Conservation (phyloP, 805 yeast species). For the Wickerhamia fluorescens region DNA sequence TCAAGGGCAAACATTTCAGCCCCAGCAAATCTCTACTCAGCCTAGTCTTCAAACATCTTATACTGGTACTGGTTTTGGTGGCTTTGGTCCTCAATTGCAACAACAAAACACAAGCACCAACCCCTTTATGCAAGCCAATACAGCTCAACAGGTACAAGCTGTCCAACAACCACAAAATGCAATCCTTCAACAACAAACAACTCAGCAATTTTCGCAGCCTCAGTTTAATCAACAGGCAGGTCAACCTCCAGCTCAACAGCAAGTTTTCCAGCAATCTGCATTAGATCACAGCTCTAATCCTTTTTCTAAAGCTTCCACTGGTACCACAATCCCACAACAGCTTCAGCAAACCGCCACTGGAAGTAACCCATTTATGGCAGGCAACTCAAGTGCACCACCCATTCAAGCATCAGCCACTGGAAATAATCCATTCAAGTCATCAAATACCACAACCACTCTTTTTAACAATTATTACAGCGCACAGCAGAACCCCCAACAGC, state of each 20-base stretch:
- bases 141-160: not conserved
- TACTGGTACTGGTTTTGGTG: constrained; percentile 60
- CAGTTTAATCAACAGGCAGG: constrained; percentile 2
- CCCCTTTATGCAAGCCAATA: constrained; percentile 7
- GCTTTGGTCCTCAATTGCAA: constrained; percentile 28
- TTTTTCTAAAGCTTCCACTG: not conserved
- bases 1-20: constrained; percentile 7
- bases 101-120: constrained; percentile 6
- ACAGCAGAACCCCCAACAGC: constrained; percentile 15
- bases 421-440: constrained; percentile 53
- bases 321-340: constrained; percentile 1
- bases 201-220: constrained; percentile 5
- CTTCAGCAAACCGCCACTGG: constrained; percentile 10
- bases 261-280: constrained; percentile 2
- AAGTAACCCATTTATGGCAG: constrained; percentile 26
- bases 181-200: constrained; percentile 14
- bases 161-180: constrained; percentile 7
- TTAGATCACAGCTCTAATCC: not conserved
- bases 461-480: constrained; percentile 17
- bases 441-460: constrained; percentile 26
- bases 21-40: constrained; percentile 5
- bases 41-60: constrained; percentile 13
- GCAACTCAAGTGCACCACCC: constrained; percentile 15
- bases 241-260: constrained; percentile 5
- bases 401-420: constrained; percentile 38